phyloP scores from a whole-genome alignment of 2,329 filamentous ascomycete species.

The Neodidymelliopsis sp. region DNA sequence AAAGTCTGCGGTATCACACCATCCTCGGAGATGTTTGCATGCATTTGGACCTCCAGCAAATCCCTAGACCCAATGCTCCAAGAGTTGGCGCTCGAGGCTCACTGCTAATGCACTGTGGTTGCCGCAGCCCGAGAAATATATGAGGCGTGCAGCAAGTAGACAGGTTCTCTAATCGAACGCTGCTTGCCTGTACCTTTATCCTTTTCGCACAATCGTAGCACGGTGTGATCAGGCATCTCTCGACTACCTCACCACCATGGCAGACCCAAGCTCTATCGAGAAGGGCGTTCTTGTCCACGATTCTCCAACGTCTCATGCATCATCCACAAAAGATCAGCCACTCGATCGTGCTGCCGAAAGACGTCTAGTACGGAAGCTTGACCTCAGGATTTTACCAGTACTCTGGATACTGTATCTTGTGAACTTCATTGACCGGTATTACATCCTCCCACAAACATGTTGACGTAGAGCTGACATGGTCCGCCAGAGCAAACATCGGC shows the following conservation, averaged over 20 bases:
- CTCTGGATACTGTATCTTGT: constrained; percentile 46
- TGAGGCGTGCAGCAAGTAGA: not conserved
- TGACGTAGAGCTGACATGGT: constrained; percentile 2
- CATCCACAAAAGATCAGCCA: constrained; percentile 15
- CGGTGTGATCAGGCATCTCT: too few species aligned
- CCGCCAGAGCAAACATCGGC: constrained; percentile 36
- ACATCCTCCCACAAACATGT: not conserved
- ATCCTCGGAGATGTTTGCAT: not conserved
- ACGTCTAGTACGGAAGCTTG: constrained; percentile 40
- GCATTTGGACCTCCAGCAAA: not conserved
- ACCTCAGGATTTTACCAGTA: constrained; percentile 39
- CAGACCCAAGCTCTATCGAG: constrained; percentile 11
- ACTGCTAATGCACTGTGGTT: not conserved
- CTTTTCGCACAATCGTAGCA: too few species aligned
- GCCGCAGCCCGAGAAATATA: not conserved
- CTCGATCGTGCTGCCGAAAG: constrained; percentile 37
- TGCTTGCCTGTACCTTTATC: too few species aligned
- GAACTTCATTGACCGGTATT: constrained; percentile 44
- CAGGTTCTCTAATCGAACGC: too few species aligned
- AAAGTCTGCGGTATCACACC: not conserved
- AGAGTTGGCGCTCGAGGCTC: not conserved
- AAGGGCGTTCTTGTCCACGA: constrained; percentile 20
- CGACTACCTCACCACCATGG: not conserved
- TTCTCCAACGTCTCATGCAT: constrained; percentile 12
- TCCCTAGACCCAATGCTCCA: not conserved